Evolutionary conservation across 352 stramenopile species (phyloP), one percentile per base, ranked within the genome.

Genomic region (Elongisporangium anandrum): DNA sequence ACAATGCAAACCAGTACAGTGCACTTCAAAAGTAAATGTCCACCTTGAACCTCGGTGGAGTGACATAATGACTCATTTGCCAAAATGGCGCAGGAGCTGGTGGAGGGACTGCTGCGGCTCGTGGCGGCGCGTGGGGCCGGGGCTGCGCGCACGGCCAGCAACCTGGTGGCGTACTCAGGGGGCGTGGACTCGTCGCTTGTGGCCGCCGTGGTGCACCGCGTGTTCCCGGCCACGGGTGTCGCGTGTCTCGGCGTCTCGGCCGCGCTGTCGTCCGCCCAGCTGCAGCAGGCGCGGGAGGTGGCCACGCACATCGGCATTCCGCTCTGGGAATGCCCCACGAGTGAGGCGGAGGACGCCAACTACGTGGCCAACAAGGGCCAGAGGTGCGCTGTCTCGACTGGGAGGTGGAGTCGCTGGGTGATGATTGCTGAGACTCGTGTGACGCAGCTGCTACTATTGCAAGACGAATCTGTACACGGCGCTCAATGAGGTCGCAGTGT

Each of bases 391-490:
- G 12, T 29, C 15, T 26, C 23, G 10, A 22, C n/a, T n/a, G n/a
- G n/a, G n/a, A n/a, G n/a, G n/a, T 20, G 10, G 12, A 45, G 13
- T 56, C 4, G 51, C 3, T 49, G 45, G n/a, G 4, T 41, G 12
- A 59, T 57, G 19, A 12, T 48, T 41, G 4, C 6, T 41, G 29
- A 15, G 29, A 15, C 17, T 38, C 26, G 17, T 56, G 16, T 49
- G 22, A 23, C 10, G 12, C 60, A 90, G 92, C 66, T 99, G 97
- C 73, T 98, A 98, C 65, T 92, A 96, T 59, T 99, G 97, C 84
- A 99, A 99, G 75, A 98, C 92, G 6, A 97, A 96, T 56, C 73
- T 99, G n/a, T 99, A 99, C 79, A 79, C 85, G 34, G 96, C 91
- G 23, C 69, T 99, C 21, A 76, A 95, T 51, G 70, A 87, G n/a